A percentile compares a stretch with the other conserved stretches of the same genome.
Evolutionary conservation across 495 filamentous ascomycete species (phyloP).

Genomic region (Aspergillus conjunctus): DNA sequence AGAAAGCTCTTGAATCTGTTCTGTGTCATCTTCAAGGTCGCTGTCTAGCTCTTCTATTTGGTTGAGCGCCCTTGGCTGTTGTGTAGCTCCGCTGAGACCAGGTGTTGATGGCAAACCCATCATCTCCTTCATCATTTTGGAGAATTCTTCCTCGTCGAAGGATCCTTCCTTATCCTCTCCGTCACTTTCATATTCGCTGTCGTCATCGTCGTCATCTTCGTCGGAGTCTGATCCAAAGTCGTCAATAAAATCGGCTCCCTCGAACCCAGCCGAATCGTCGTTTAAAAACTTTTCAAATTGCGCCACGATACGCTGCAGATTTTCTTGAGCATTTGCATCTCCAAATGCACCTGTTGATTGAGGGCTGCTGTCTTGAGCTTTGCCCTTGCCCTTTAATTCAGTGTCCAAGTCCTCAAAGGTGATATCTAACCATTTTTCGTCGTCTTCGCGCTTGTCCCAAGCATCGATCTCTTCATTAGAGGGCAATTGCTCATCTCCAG

Average conservation of each 20-base stretch:
- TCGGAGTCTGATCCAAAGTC: slow-evolving; percentile 62
- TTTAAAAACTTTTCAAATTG: slow-evolving; percentile 92
- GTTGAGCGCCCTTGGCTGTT: slow-evolving; percentile 31
- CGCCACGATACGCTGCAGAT: slow-evolving; percentile 84
- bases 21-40: slow-evolving; percentile 60
- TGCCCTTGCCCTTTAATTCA: slow-evolving; percentile 64
- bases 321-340: slow-evolving; percentile 77
- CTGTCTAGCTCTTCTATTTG: slow-evolving; percentile 51
- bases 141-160: slow-evolving; percentile 84
- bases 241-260: slow-evolving; percentile 73
- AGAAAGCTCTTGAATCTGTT: slow-evolving; percentile 72
- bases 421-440: slow-evolving; percentile 93
- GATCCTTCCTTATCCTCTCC: slow-evolving; percentile 75
- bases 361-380: slow-evolving; percentile 33
- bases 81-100: slow-evolving; percentile 28
- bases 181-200: slow-evolving; percentile 51
- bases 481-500: slow-evolving; percentile 64
- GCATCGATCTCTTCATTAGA: slow-evolving; percentile 67
- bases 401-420: slow-evolving; percentile 84
- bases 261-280: slow-evolving; percentile 76
- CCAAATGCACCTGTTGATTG: slow-evolving; percentile 59
- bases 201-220: slow-evolving; percentile 61
- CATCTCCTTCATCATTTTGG: slow-evolving; percentile 90
- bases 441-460: slow-evolving; percentile 72
- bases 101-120: slow-evolving; percentile 70